Evolutionary conservation across 805 yeast genomes (phyloP).

Genomic region (Lipomyces chichibuensis): DNA sequence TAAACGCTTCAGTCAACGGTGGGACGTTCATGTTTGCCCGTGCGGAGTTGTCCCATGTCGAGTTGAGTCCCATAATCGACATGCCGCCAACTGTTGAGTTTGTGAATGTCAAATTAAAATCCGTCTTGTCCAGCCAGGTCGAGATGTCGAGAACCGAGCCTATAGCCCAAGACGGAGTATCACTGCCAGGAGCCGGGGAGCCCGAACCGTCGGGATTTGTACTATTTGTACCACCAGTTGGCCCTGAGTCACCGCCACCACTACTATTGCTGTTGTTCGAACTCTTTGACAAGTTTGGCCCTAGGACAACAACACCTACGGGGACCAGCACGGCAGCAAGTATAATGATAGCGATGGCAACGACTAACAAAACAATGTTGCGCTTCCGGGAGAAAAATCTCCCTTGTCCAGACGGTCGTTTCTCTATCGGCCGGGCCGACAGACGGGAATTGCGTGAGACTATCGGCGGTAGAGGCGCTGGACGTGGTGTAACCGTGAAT

Average conservation of each 20-base stretch:
- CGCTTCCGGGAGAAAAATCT: conserved; percentile 5
- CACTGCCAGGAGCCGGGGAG: conserved; percentile 1
- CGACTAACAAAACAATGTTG: conserved; percentile 11
- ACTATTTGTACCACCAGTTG: background rate
- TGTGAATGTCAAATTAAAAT: conserved; percentile 45
- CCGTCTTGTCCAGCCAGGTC: conserved; percentile 44
- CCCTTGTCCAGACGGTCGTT: background rate
- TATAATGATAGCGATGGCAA: conserved; percentile 28
- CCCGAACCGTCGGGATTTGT: conserved; percentile 11
- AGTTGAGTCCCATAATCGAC: conserved; percentile 44
- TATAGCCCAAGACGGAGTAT: conserved; percentile 37
- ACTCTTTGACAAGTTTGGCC: conserved; percentile 10
- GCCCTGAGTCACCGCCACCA: background rate
- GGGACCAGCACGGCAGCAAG: conserved; percentile 41
- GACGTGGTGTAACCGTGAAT: background rate
- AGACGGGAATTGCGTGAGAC: background rate
- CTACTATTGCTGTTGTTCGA: background rate
- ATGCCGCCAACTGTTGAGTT: conserved; percentile 44
- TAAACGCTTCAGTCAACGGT: conserved; percentile 38
- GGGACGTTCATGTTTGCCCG: conserved; percentile 42
- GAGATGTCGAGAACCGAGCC: conserved; percentile 41
- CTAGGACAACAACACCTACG: conserved; percentile 40
- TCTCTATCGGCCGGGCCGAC: background rate
- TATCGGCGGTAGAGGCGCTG: conserved; percentile 2
- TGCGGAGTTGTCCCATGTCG: conserved; percentile 42